Evolutionary conservation across 495 filamentous ascomycete genomes (phyloP), one percentile per base, ranked within the genome.

Genomic region (Penicillium bialowiezense): DNA sequence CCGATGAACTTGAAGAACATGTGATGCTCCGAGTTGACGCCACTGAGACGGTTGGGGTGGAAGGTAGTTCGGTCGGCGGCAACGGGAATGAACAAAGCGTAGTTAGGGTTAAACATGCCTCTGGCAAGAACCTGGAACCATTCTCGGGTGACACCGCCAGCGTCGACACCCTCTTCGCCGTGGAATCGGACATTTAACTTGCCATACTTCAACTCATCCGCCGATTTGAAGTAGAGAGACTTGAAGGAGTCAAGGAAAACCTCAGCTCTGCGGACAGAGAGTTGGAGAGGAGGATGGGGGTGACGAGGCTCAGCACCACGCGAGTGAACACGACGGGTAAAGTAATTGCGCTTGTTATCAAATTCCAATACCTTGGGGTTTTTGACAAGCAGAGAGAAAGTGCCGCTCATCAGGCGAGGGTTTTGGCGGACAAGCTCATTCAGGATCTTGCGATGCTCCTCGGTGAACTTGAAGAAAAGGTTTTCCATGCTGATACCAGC

Each of bases 1-100:
- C 93, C 93, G 58, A 97, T 97, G 74, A 99, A 99, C 63, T 95
- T 96, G 85, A 99, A 99, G 83, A 96, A 99, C 78, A 87, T 84
- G 50, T 97, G 70, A 76, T 99, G 93, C 70, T 99, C 91, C 9
- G 86, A 82, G 62, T 99, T 99, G 80, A 99, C 81, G 33, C 81
- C 84, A 71, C 91, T 97, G 51, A 92, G 75, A 57, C 85, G 88
- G 67, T 96, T 97, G 15, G 93, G 93, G 70, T 99, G 93, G 84
- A 99, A 99, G 1, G 93, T 99, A 3, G 93, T 99, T 28, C 92
- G 84, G 62, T 99, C 93, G n/a, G 93, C 91, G 18, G 95, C 93
- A 26, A 99, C 93, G 2, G 93, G 95, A 44, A 88, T 88, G 71
- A 96, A 99, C 20, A 99, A 77, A 39, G 90, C 93, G 63, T 97